Percentiles rank a stretch among this genome's conserved stretches.
Evolutionary conservation across 345 rosid species (phyloP).

Genomic region (Dipteronia dyeriana): DNA sequence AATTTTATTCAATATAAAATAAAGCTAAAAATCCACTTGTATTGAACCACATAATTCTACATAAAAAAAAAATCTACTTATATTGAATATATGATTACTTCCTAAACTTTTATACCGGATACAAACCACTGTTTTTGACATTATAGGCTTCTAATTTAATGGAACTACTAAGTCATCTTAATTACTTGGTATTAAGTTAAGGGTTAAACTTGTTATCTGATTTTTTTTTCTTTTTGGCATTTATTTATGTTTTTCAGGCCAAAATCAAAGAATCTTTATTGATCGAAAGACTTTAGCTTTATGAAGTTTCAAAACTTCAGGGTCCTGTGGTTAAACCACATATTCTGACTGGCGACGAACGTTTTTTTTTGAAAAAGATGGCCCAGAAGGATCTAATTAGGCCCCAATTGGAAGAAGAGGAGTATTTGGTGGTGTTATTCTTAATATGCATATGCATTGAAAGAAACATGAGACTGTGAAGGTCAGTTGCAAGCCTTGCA

Average conservation of each 20-base stretch:
- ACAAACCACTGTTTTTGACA: background rate
- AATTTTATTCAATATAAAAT: background rate
- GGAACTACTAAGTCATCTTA: background rate
- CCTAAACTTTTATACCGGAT: background rate
- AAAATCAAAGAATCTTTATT: constrained; percentile 80
- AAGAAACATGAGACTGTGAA: constrained; percentile 76
- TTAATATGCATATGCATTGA: constrained; percentile 81
- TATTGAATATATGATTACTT: background rate
- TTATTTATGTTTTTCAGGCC: constrained; percentile 45
- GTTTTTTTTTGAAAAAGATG: constrained; percentile 76
- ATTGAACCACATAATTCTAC: background rate
- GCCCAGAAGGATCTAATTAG: constrained; percentile 84
- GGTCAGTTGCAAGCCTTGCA: constrained; percentile 68
- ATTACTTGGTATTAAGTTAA: background rate
- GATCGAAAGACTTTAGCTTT: constrained; percentile 76
- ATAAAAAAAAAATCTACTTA: background rate
- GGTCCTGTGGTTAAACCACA: constrained; percentile 82
- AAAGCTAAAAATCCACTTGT: background rate
- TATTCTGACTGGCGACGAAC: constrained; percentile 81
- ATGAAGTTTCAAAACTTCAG: constrained; percentile 75
- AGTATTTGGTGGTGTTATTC: constrained; percentile 82
- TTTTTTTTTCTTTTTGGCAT: background rate
- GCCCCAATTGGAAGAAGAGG: constrained; percentile 83
- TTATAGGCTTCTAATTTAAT: background rate
- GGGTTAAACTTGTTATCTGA: background rate